A percentile compares a stretch with the other conserved stretches of the same genome.
phyloP scores from a whole-genome alignment of 2,329 filamentous ascomycete species.

The Dothidotthia symphoricarpi region DNA sequence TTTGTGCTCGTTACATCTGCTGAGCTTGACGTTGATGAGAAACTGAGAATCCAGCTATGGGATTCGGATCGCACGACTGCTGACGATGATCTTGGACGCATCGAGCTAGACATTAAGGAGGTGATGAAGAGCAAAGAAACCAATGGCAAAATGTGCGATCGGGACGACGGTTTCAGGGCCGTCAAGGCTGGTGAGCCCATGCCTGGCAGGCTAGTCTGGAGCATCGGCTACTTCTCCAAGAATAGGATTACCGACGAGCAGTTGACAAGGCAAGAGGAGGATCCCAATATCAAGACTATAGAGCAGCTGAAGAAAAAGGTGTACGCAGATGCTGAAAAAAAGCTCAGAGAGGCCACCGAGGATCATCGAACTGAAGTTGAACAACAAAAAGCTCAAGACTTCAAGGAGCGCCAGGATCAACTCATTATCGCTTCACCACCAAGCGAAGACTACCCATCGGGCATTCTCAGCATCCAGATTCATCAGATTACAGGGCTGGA shows the following conservation, averaged over 20 bases:
- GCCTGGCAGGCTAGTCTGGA: conserved; percentile 68
- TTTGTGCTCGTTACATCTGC: conserved; percentile 68
- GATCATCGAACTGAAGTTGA: conserved; percentile 62
- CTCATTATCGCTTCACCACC: conserved; percentile 69
- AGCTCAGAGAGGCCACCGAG: conserved; percentile 63
- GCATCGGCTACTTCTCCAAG: conserved; percentile 70
- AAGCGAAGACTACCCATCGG: conserved; percentile 60
- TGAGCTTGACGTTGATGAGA: conserved; percentile 70
- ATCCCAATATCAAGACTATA: conserved; percentile 57
- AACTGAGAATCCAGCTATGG: conserved; percentile 69
- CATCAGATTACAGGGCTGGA: conserved; percentile 71
- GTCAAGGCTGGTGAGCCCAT: conserved; percentile 65
- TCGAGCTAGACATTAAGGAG: conserved; percentile 65
- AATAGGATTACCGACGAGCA: conserved; percentile 62
- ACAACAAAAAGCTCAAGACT: conserved; percentile 67
- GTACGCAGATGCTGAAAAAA: conserved; percentile 54
- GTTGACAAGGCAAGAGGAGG: conserved; percentile 60
- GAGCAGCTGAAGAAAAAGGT: conserved; percentile 61
- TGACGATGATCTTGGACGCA: conserved; percentile 71
- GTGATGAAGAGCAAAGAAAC: conserved; percentile 61
- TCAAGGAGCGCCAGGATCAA: conserved; percentile 56
- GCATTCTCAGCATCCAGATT: conserved; percentile 68
- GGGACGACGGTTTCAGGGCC: conserved; percentile 64
- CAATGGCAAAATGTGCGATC: conserved; percentile 61
- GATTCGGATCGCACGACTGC: conserved; percentile 71